These are phyloP conservation scores for Massariosphaeria phaeospora DNA, from an alignment of 495 filamentous ascomycete species.

Conservation along the genomic window DNA sequence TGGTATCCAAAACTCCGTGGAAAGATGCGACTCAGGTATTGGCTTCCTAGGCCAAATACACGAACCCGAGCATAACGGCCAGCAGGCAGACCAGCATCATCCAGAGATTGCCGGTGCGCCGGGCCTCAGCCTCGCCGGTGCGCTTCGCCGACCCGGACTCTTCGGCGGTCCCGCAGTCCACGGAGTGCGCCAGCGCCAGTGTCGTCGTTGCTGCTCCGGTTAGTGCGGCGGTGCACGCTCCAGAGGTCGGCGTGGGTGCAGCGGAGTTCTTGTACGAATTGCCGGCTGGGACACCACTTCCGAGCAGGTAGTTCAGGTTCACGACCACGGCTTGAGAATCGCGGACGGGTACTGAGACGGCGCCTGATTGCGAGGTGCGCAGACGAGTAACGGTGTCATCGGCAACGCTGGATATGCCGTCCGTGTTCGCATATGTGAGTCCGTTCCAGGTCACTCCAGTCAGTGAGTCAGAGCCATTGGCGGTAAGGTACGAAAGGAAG, in stretches of 20 bases:
- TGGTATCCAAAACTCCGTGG: neutral
- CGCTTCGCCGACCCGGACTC: slow-evolving; percentile 7
- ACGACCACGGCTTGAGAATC: slow-evolving; percentile 33
- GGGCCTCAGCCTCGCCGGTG: neutral
- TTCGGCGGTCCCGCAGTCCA: neutral
- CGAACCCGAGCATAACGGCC: neutral
- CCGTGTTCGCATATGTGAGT: slow-evolving; percentile 34
- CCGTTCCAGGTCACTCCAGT: slow-evolving; percentile 39
- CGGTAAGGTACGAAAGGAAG: slow-evolving; percentile 38
- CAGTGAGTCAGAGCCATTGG: slow-evolving; percentile 34
- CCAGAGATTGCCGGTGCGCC: neutral
- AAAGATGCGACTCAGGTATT: no score
- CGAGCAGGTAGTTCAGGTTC: slow-evolving; percentile 29
- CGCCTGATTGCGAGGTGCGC: slow-evolving; percentile 25
- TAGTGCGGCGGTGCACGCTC: neutral
- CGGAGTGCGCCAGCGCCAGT: neutral
- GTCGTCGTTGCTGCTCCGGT: slow-evolving; percentile 20
- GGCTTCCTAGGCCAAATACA: slow-evolving; percentile 5
- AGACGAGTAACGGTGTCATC: slow-evolving; percentile 16
- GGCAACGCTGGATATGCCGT: slow-evolving; percentile 33
- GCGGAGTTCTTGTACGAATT: slow-evolving; percentile 9
- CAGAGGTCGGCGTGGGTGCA: neutral
- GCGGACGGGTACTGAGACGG: slow-evolving; percentile 29
- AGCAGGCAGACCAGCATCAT: neutral
- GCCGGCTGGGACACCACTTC: slow-evolving; percentile 20